These are phyloP conservation scores for Starmerella davenportii DNA, from an alignment of 805 yeast species.

Conservation along the genomic window DNA sequence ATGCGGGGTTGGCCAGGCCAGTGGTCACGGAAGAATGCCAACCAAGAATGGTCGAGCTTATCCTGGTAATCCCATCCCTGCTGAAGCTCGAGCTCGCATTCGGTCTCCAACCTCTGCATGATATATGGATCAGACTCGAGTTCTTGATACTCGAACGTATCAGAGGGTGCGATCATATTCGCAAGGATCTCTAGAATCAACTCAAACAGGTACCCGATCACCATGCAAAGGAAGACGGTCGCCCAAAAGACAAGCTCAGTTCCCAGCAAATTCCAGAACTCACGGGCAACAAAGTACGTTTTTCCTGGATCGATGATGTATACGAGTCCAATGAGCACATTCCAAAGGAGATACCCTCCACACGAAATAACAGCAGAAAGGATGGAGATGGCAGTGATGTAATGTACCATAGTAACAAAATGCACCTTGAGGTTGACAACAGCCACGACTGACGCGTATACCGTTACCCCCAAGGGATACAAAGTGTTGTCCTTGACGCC, in stretches of 20 bases:
- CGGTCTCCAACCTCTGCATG: conserved; percentile 52
- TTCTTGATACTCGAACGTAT: conserved; percentile 60
- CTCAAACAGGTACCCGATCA: conserved; percentile 51
- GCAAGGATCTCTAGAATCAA: conserved; percentile 40
- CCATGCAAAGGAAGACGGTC: conserved; percentile 36
- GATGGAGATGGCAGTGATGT: conserved; percentile 48
- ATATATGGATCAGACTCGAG: conserved; percentile 54
- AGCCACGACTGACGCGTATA: conserved; percentile 53
- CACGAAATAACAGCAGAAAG: conserved; percentile 52
- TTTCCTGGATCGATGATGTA: conserved; percentile 35
- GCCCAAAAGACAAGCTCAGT: conserved; percentile 79
- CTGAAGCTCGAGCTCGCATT: conserved; percentile 50
- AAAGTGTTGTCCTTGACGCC: conserved; percentile 57
- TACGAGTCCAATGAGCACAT: conserved; percentile 53
- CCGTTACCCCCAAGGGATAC: conserved; percentile 63
- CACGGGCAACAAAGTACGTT: conserved; percentile 55
- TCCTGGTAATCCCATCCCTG: conserved; percentile 35
- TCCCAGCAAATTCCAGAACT: conserved; percentile 58
- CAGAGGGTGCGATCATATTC: conserved; percentile 42
- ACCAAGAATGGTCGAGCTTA: conserved; percentile 58
- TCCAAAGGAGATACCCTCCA: conserved; percentile 78
- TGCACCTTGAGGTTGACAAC: conserved; percentile 65
- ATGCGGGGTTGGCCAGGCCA: conserved; percentile 14
- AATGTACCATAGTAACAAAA: conserved; percentile 51
- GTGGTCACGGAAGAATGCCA: conserved; percentile 27